A percentile compares a stretch with the other conserved stretches of the same genome.
Conservation (phyloP, 495 filamentous ascomycete genomes). For the Neurospora sp. region DNA sequence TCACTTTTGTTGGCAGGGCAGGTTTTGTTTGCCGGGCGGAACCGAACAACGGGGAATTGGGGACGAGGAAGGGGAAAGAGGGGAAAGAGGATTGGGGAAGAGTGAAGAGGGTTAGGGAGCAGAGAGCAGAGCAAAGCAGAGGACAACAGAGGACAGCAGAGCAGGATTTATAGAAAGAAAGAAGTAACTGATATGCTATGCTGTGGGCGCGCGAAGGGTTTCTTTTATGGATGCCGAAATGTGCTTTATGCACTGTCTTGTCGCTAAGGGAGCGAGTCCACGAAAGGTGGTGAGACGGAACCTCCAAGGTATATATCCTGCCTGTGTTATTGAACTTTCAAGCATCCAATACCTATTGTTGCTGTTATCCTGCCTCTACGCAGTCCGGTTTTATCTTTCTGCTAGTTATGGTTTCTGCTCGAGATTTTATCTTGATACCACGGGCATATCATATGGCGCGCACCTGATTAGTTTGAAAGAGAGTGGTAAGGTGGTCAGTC, state of each 20-base stretch:
- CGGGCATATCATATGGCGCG: too few relatives aligned
- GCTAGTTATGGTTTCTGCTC: too few relatives aligned
- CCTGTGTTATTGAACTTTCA: background rate
- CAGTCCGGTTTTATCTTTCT: too few relatives aligned
- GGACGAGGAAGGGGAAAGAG: background rate
- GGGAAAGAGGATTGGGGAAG: background rate
- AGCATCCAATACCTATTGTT: background rate
- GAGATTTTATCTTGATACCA: too few relatives aligned
- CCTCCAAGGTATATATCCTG: background rate
- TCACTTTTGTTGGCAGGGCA: background rate
- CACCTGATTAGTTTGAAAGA: too few relatives aligned
- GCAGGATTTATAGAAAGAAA: background rate
- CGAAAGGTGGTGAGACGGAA: too few relatives aligned
- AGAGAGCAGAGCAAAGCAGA: background rate
- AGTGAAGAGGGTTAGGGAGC: background rate
- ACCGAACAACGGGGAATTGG: background rate
- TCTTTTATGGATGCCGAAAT: background rate
- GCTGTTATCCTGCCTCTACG: background rate
- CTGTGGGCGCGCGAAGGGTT: background rate
- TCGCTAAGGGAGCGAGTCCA: background rate
- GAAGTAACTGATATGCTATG: background rate
- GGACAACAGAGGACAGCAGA: background rate
- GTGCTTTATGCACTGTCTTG: background rate
- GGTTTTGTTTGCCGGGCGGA: background rate
- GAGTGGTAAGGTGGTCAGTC: too few relatives aligned